Evolutionary conservation across 1,284 basidiomycete species (phyloP).

Genomic region (Acaromyces ingoldii): DNA sequence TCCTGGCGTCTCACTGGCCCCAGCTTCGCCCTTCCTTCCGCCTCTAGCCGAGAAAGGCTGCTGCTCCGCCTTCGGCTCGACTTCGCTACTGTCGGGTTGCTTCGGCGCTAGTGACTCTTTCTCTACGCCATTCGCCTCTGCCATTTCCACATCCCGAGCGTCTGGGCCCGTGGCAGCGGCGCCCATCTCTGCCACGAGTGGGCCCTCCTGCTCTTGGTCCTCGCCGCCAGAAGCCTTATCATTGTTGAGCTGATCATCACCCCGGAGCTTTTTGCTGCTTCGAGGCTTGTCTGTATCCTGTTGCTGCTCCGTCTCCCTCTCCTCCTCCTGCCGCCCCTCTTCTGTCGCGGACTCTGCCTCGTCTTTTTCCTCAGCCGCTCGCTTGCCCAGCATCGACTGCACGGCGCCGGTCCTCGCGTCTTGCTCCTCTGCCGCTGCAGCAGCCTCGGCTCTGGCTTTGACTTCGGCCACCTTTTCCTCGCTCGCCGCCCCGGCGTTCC

Average conservation of each 20-base stretch:
- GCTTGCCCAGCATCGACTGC: slow-evolving; percentile 3
- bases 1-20: too few relatives aligned
- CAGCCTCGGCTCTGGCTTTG: slow-evolving; percentile 4
- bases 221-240: not conserved
- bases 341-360: not conserved
- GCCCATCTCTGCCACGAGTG: too few relatives aligned
- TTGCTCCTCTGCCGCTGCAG: slow-evolving; percentile 6
- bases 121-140: too few relatives aligned
- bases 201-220: not conserved
- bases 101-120: too few relatives aligned
- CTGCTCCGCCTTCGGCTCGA: too few relatives aligned
- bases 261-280: not conserved
- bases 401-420: not conserved
- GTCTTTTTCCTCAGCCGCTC: slow-evolving; percentile 1
- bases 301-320: not conserved
- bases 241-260: not conserved
- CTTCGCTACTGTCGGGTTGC: too few relatives aligned
- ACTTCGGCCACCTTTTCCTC: not conserved
- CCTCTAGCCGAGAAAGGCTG: too few relatives aligned
- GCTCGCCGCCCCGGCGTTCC: not conserved
- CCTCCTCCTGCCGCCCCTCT: not conserved
- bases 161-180: too few relatives aligned
- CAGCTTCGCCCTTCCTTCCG: too few relatives aligned
- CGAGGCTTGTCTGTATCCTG: not conserved
- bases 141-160: too few relatives aligned